These are phyloP conservation scores for Daldinia vernicosa DNA, from an alignment of 495 filamentous ascomycete species.

Conservation along the genomic window DNA sequence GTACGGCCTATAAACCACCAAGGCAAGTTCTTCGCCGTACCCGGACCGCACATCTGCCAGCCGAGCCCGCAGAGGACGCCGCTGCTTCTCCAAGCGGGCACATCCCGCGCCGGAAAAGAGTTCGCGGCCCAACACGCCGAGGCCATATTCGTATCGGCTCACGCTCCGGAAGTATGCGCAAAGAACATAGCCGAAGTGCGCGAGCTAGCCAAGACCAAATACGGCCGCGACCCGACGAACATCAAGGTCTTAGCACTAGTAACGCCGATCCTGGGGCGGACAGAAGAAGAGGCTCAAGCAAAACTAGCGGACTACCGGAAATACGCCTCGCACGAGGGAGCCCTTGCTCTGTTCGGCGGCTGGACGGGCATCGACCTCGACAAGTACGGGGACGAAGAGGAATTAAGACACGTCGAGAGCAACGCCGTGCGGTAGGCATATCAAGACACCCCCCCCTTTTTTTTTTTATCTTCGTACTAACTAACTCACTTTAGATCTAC, in stretches of 20 bases:
- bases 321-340: constrained; percentile 67
- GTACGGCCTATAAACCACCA: constrained; percentile 72
- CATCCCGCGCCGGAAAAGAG: constrained; percentile 67
- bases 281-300: constrained; percentile 61
- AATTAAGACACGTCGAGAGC: constrained; percentile 68
- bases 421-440: constrained; percentile 63
- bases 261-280: constrained; percentile 60
- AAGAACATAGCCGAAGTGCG: constrained; percentile 63
- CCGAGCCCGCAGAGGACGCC: constrained; percentile 73
- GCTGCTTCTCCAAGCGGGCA: constrained; percentile 71
- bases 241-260: constrained; percentile 64
- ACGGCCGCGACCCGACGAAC: constrained; percentile 57
- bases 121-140: constrained; percentile 73
- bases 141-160: constrained; percentile 63
- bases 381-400: constrained; percentile 63
- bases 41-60: constrained; percentile 70
- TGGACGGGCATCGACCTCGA: constrained; percentile 68
- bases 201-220: constrained; percentile 50
- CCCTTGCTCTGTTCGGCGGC: constrained; percentile 67
- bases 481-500: constrained; percentile 43
- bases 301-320: constrained; percentile 60
- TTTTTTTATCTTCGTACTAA: neutral
- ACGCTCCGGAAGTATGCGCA: constrained; percentile 55
- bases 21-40: constrained; percentile 72
- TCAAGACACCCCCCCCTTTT: neutral